Percentiles rank a stretch among this genome's conserved stretches.
Conservation (phyloP, 495 filamentous ascomycete genomes). For the Penicillium salamii region DNA sequence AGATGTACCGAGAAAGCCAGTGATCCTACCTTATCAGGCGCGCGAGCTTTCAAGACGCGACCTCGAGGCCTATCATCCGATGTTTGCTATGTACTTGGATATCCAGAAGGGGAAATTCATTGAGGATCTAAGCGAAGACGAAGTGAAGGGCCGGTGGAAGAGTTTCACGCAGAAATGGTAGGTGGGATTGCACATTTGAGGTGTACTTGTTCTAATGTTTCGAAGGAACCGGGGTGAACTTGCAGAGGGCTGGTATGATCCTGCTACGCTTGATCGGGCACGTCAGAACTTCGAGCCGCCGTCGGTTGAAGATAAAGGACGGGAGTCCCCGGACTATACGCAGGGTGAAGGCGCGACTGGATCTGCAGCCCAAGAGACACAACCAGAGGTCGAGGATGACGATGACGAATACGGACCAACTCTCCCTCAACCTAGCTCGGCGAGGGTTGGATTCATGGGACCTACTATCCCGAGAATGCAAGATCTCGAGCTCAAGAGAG, state of each 20-base stretch:
- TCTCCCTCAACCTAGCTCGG: conserved; percentile 45
- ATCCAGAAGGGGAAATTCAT: conserved; percentile 77
- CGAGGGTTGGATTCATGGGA: conserved; percentile 45
- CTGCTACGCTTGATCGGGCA: conserved; percentile 57
- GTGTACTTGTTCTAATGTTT: too few species aligned
- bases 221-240: conserved; percentile 86
- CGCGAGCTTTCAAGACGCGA: conserved; percentile 64
- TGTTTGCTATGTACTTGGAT: conserved; percentile 86
- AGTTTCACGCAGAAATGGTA: conserved; percentile 90
- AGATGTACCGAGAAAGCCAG: conserved; percentile 17
- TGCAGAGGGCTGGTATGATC: conserved; percentile 91
- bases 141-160: conserved; percentile 85
- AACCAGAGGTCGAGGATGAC: conserved; percentile 36
- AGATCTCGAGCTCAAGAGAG: conserved; percentile 69
- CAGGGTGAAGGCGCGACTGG: conserved; percentile 10
- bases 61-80: conserved; percentile 56
- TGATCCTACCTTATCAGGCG: conserved; percentile 63
- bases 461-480: conserved; percentile 72
- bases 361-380: conserved; percentile 3
- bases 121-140: conserved; percentile 61
- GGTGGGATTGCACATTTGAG: too few species aligned
- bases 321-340: conserved; percentile 30
- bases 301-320: neutral
- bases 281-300: conserved; percentile 19
- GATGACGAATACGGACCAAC: conserved; percentile 72